phyloP scores from a whole-genome alignment of 148 eudicot genomes.

The Oxyria digyna region DNA sequence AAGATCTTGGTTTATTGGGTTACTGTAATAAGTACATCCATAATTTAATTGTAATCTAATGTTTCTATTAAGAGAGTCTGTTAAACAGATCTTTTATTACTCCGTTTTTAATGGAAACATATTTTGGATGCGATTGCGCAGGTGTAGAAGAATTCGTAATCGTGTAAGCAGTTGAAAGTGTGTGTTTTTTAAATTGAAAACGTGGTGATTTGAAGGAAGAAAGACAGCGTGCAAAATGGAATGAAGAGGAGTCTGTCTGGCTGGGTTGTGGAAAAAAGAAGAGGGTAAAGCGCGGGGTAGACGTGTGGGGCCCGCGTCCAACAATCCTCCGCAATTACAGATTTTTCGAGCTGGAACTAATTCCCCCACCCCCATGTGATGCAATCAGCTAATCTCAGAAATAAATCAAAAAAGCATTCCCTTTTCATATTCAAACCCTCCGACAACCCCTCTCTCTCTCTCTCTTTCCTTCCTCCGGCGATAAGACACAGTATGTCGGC shows the following conservation, averaged over 20 bases:
- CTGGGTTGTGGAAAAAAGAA: background rate
- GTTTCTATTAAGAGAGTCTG: too few species aligned
- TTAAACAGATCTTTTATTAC: too few species aligned
- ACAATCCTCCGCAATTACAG: background rate
- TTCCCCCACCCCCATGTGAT: background rate
- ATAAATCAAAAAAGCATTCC: slow-evolving; percentile 8
- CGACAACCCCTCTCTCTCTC: background rate
- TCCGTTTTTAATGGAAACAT: too few species aligned
- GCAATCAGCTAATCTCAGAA: too few species aligned
- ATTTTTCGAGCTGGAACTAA: background rate
- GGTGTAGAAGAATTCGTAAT: too few species aligned
- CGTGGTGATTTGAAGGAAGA: background rate
- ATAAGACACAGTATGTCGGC: background rate
- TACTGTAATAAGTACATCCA: too few species aligned
- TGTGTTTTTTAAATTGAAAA: background rate
- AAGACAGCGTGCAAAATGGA: background rate
- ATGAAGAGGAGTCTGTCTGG: background rate
- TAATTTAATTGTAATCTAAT: too few species aligned
- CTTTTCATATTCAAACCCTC: slow-evolving; percentile 10
- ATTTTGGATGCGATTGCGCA: too few species aligned
- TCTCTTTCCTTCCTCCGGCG: slow-evolving; percentile 5
- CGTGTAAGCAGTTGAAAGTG: too few species aligned
- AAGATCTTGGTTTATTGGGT: too few species aligned
- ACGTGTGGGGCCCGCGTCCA: slow-evolving; percentile 5
- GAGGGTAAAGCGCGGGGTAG: background rate